Evolutionary conservation across 768 basidiomycete genomes (phyloP), one percentile per base, ranked within the genome.

Genomic region (Heimioporus sp.): DNA sequence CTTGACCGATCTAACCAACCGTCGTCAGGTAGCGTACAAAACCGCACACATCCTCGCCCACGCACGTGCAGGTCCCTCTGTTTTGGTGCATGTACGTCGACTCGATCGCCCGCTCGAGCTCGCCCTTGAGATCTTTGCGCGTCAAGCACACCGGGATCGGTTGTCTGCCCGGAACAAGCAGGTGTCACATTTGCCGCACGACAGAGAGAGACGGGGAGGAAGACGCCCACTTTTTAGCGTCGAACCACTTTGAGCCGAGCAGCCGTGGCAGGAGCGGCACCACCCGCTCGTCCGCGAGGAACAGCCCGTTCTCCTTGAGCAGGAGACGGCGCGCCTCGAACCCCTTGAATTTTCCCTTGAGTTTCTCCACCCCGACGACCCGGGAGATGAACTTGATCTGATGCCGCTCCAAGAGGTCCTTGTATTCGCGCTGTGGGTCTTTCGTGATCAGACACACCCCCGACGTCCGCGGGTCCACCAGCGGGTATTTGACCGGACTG

Each of bases 21-120:
- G 20, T 2, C 21, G 2, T 49, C 20, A 49, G 35, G 35, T 21
- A 3, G 21, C 10, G 5, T 11, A n/a, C 24, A 0, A 10, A 0
- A 10, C 13, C 42, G 16, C 16, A 32, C 24, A 16, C 6, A 31
- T 31, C 34, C 30, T 20, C 16, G 21, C n/a, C n/a, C 16, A 81
- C 92, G 46, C 74, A 95, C 91, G 86, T 84, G 81, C 89, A 92
- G 7, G 93, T 97, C 12, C 97, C 97, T 57, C 82, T 84, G 50
- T 94, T 92, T 71, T 94, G 90, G 68, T 94, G 90, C 86, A 97
- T 90, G 70, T 97, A 97, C 3, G 96, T 95, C 11, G 94, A 93
- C 5, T 86, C 86, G 57, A 99, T 85, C 16, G 96, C 96, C 41
- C 87, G 85, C 68, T 96, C 95, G 10, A 99, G 80, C 63, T 98